A percentile compares a stretch with the other conserved stretches of the same genome.
Conservation (phyloP, 2,329 filamentous ascomycete species). For the Fusarium albidum region DNA sequence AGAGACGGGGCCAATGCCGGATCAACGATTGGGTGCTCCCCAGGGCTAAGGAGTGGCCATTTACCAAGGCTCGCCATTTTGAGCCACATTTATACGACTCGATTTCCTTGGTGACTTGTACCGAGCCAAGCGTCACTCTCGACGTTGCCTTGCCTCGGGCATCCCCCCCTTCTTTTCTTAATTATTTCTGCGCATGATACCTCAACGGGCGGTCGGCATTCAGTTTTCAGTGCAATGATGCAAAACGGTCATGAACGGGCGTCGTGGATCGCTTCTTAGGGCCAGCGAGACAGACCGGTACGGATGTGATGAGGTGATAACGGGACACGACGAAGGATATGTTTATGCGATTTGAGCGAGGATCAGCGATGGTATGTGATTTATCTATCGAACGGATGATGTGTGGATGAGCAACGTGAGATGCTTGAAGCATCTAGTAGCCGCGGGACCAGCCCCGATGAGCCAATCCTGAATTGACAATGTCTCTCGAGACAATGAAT, state of each 20-base stretch:
- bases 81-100: slow-evolving; percentile 16
- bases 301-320: slow-evolving; percentile 15
- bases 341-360: slow-evolving; percentile 17
- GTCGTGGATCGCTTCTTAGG: slow-evolving; percentile 32
- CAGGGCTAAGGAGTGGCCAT: neutral
- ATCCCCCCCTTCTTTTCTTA: slow-evolving; percentile 20
- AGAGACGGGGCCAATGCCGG: slow-evolving; percentile 51
- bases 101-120: slow-evolving; percentile 17
- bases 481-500: slow-evolving; percentile 1
- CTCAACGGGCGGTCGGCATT: slow-evolving; percentile 34
- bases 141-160: neutral
- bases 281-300: slow-evolving; percentile 12
- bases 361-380: slow-evolving; percentile 27
- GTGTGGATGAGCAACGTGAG: slow-evolving; percentile 21
- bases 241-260: slow-evolving; percentile 41
- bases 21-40: slow-evolving; percentile 26
- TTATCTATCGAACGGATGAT: slow-evolving; percentile 19
- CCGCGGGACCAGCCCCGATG: slow-evolving; percentile 8
- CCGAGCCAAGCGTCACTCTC: neutral
- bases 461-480: slow-evolving; percentile 11
- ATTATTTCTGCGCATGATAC: slow-evolving; percentile 42
- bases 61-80: slow-evolving; percentile 1
- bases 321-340: slow-evolving; percentile 29
- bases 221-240: slow-evolving; percentile 31
- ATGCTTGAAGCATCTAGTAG: slow-evolving; percentile 27